phyloP scores from a whole-genome alignment of 2,329 filamentous ascomycete genomes.

The Blumeria graminis region DNA sequence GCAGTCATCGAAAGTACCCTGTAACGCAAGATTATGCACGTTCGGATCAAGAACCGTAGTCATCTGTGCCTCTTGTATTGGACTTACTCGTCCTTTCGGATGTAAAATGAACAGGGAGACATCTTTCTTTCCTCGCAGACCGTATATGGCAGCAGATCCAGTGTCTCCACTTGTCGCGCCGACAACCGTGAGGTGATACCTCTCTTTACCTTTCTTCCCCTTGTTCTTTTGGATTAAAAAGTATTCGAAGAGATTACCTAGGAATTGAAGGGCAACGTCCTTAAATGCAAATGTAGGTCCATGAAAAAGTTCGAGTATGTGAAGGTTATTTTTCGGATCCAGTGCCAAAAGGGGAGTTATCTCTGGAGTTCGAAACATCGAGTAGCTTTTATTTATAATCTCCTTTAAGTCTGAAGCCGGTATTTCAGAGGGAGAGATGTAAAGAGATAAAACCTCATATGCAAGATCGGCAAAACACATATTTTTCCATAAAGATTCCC shows the following conservation, averaged over 20 bases:
- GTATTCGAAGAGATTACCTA: constrained; percentile 91
- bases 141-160: constrained; percentile 88
- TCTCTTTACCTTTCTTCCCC: constrained; percentile 35
- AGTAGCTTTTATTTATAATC: constrained; percentile 68
- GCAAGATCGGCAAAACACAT: constrained; percentile 63
- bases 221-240: constrained; percentile 53
- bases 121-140: constrained; percentile 84
- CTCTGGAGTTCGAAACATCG: constrained; percentile 61
- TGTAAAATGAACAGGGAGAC: constrained; percentile 89
- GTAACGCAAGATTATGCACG: constrained; percentile 75
- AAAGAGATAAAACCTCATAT: constrained; percentile 64
- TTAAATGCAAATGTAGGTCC: constrained; percentile 92
- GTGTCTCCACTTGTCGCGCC: constrained; percentile 77
- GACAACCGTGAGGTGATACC: constrained; percentile 62
- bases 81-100: constrained; percentile 72
- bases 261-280: constrained; percentile 76
- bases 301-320: constrained; percentile 86
- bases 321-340: constrained; percentile 43
- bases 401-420: constrained; percentile 53
- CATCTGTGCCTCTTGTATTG: constrained; percentile 93
- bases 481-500: constrained; percentile 49
- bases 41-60: constrained; percentile 77
- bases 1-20: constrained; percentile 88
- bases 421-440: constrained; percentile 67
- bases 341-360: constrained; percentile 62